Conservation (phyloP, 78 protist species). For the Blattamonas nauphoetae region DNA sequence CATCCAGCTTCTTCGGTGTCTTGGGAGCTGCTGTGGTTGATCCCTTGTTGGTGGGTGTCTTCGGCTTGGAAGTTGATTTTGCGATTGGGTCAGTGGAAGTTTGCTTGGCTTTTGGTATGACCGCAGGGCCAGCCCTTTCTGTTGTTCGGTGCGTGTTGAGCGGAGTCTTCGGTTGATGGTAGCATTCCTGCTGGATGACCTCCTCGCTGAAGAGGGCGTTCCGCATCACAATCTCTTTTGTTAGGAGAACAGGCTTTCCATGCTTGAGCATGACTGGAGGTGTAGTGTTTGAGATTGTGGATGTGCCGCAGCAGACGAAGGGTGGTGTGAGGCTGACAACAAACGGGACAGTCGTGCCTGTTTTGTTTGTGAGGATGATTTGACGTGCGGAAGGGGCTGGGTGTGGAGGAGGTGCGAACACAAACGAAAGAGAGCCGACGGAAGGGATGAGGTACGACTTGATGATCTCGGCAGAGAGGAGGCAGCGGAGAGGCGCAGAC, state of each 20-base stretch:
- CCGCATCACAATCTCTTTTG: neutral
- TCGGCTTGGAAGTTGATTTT: too few species aligned
- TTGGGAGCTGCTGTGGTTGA: too few species aligned
- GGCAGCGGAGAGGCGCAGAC: neutral
- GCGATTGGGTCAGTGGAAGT: too few species aligned
- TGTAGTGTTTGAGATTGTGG: neutral
- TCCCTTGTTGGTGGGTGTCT: too few species aligned
- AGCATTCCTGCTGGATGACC: too few species aligned
- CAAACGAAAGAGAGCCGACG: neutral
- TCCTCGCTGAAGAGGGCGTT: too few species aligned
- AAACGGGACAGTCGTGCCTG: neutral
- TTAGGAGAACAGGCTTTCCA: neutral
- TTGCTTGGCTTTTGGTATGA: too few species aligned
- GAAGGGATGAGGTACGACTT: neutral
- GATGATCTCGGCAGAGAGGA: neutral
- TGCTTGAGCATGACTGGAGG: neutral
- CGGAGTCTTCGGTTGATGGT: too few species aligned
- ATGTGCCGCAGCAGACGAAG: neutral
- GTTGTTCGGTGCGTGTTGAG: too few species aligned
- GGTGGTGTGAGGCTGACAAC: neutral
- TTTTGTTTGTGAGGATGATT: neutral
- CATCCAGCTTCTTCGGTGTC: too few species aligned
- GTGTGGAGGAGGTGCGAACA: neutral
- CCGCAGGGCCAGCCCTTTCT: too few species aligned
- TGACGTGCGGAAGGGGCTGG: neutral